Evolutionary conservation across 129 eudicot genomes (phyloP), one percentile per base, ranked within the genome.

Genomic region (Centella asiatica): DNA sequence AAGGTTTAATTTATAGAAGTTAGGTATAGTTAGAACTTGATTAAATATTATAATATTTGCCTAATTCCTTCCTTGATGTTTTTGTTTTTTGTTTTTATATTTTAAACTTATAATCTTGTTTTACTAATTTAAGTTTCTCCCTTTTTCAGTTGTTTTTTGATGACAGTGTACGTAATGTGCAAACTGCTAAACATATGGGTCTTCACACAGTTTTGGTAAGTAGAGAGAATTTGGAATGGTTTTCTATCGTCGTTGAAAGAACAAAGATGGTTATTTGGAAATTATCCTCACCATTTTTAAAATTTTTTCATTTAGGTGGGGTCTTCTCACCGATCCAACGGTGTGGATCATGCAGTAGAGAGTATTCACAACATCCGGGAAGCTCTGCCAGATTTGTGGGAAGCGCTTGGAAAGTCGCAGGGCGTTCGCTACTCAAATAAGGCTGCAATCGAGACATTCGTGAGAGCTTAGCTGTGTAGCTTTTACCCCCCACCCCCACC

Each of bases 321-420:
- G 22, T 70, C 82, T 1, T 83, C 95, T 24, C 74, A 87, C 31
- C 76, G 76, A 23, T 36, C 72, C 7, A 37, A 49, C n/a, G 96
- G 96, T 0, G 95, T 77, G 53, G 99, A 87, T 74, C 74, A 78
- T 56, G 90, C 96, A n/a, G 74, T 92, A 44, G 96, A 84, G 86
- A 84, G 95, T 69, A 87, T 92, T 47, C 99, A 92, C 68, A 92
- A 87, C 27, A 82, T 87, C 26, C 80, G 60, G 76, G 96, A 92
- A 68, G 96, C 95, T 22, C 63, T 92, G 68, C 95, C 92, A 1
- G 95, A 84, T 82, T 76, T 92, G 13, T 84, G 89, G 90, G 86
- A 87, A 69, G 68, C 67, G 15, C 71, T 77, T 27, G 74, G 69
- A 49, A 82, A 74, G 20, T 25, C 69, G 0, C 78, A 64, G 23